Evolutionary conservation across 148 eudicot species (phyloP), one percentile per base, ranked within the genome.

Genomic region (Nepenthes gracilis): DNA sequence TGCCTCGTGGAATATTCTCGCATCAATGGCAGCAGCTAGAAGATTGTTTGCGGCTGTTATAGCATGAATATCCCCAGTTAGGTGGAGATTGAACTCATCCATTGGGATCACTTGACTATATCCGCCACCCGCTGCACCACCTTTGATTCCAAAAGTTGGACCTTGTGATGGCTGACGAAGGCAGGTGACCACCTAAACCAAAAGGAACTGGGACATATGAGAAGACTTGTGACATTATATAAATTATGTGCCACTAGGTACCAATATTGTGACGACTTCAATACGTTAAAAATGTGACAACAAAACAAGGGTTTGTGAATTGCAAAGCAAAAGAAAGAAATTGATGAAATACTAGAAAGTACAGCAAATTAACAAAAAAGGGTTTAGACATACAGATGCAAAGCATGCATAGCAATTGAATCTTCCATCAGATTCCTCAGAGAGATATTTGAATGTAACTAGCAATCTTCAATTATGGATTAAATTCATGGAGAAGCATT

Each of bases 101-200:
- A 93, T 93, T 43, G 99, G 99, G 65, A 93, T 88, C 60, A 93
- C 99, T 73, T 93, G 99, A 75, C 99, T 93, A 67, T 88, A 93
- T 59, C 99, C 99, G 63, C 99, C 99, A 45, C 99, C 99, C 33
- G 99, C 99, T 49, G 99, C 99, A 73, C 99, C 99, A 55, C 99
- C 99, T 76, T 93, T 93, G 47, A 93, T 93, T 58, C 99, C 99
- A 72, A 93, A 93, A 62, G 99, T 93, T 35, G 99, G 99, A 63
- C 99, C 99, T 88, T 93, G 99, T 40, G 99, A 93, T 62, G 99
- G 99, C 71, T 93, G 99, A 45, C 99, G 95, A 62, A 93, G 75
- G 74, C 96, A 88, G 36, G 99, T 93, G 13, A 93, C 83, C 64
- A 93, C 99, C 99, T 93, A 66, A 51, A 56, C 66, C 60, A 70